Base-by-base conservation (phyloP, 805 yeast genomes). In the Lipomyces sp. region DNA sequence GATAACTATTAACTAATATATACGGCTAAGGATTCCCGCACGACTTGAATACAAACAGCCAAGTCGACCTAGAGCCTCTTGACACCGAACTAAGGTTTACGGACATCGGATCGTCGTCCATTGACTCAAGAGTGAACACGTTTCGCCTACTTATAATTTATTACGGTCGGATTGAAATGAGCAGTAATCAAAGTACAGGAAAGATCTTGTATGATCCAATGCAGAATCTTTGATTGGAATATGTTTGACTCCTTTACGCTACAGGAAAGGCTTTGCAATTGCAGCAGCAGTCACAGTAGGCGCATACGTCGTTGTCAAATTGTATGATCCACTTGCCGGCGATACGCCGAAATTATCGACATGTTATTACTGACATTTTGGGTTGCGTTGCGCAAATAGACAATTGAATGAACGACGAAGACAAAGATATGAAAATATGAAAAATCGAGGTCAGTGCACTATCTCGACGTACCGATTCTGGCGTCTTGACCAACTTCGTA, bases 341-440 rank as follows among this genome's bases (percentile, higher is more conserved):
- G 18, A 56, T 18, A 42, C 15, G 24, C 8, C 48, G 8, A 8
- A 5, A 13, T 15, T 15, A n/a, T 42, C n/a, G 24, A 7, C 10
- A 7, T n/a, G 48, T 24, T 24, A 24, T 42, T n/a, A 42, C 48
- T 42, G n/a, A 42, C 18, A 24, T 24, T 24, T 24, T 24, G 24
- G 10, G 3, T n/a, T 42, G 48, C 18, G 48, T 42, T 3, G 6
- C 48, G 48, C 24, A 15, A 4, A 13, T 33, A 65, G 68, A 10
- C 53, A 45, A 29, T 42, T 65, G 15, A 65, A 65, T 35, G 65
- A 65, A 39, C 39, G 33, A 11, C 64, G 68, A 37, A 53, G 68
- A 39, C 30, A 30, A 18, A 55, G 65, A 5, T 65, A 58, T 33
- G 65, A 65, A 51, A 53, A 58, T 8, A 42, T 42, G 48, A 42